Base-by-base conservation (phyloP, 1,284 basidiomycete genomes). In the Austropuccinia psidii region DNA sequence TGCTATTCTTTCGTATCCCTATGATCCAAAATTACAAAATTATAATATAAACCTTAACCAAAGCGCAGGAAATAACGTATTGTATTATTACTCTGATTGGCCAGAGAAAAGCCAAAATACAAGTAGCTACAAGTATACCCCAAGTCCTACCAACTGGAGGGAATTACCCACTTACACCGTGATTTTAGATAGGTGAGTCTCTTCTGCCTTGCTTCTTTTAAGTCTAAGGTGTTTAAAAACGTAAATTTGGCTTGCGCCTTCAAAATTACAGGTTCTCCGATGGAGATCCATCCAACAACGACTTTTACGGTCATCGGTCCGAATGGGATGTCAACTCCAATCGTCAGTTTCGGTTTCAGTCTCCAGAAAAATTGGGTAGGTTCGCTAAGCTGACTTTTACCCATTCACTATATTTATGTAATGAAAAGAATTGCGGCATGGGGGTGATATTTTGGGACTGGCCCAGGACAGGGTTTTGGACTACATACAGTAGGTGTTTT, bases 1-100 rank as follows among this genome's bases (percentile, higher is more conserved):
- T n/a, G n/a, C n/a, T n/a, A 62, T 72, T 47, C n/a, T 31, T 45
- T 45, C 70, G 11, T 49, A 64, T 62, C 70, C 58, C 39, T 94
- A 90, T 80, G 85, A 87, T 66, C 85, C 86, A n/a, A 86, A 88
- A 73, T 86, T 93, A 75, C 83, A 84, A 61, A 84, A 87, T 76
- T 93, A 88, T 83, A 94, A 95, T 80, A 83, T 94, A 80, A 94
- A 95, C 82, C 82, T 86, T 78, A 93, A 91, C 81, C 83, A 90
- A 81, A 84, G 86, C 82, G 89, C 90, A 27, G 83, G 86, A 58
- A 84, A 85, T 73, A 77, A 79, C 54, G 86, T 88, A 15, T 81
- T 87, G 49, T 85, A 92, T 61, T 94, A 93, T 82, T 80, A 83
- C 33, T 82, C 89, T 7, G 84, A 85, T 61, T 73, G 70, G 70